Evolutionary conservation across 768 basidiomycete species (phyloP), one percentile per base, ranked within the genome.

Genomic region (Phanerochaete sordida): DNA sequence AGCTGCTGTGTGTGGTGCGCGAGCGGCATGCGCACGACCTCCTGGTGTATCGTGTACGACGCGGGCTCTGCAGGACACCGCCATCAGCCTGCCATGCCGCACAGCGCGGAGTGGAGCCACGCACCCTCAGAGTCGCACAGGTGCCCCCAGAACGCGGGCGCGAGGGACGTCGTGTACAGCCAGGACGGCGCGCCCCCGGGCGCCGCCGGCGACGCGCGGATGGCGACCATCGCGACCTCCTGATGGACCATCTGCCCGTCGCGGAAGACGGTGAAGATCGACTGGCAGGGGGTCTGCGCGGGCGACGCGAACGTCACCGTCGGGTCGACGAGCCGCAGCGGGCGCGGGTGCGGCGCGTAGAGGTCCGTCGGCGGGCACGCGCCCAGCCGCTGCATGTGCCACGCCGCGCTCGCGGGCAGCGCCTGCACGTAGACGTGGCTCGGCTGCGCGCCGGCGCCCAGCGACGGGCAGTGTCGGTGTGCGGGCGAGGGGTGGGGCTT

Each of bases 81-180:
- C 28, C 49, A n/a, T 39, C 24, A 47, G 23, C 46, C 8, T n/a
- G 13, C 46, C 59, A 44, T 62, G 27, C 44, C 33, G 19, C 45
- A 23, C 26, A 8, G 21, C 27, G 35, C 9, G 57, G 37, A 50
- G 30, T 26, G 26, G 23, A 4, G 50, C 24, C 11, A 68, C 79
- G 57, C 65, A 88, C 89, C 84, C 64, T 77, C 62, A 55, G 81
- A 80, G 62, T 77, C 73, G 56, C 80, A 80, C 58, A 91, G 76
- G 23, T 76, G 80, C 19, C 77, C 73, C 89, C 89, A 91, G 66
- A 81, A 90, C 48, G 76, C 76, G 3, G 89, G 89, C 6, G 83
- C 82, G 27, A 91, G 77, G 1, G 78, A 61, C 2, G 85, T 86
- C 59, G 77, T 81, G 72, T 91, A 90, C 31, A 90, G 67, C 23